These are phyloP conservation scores for Verbascum thapsus DNA, from an alignment of 257 asterid species.

Conservation along the genomic window DNA sequence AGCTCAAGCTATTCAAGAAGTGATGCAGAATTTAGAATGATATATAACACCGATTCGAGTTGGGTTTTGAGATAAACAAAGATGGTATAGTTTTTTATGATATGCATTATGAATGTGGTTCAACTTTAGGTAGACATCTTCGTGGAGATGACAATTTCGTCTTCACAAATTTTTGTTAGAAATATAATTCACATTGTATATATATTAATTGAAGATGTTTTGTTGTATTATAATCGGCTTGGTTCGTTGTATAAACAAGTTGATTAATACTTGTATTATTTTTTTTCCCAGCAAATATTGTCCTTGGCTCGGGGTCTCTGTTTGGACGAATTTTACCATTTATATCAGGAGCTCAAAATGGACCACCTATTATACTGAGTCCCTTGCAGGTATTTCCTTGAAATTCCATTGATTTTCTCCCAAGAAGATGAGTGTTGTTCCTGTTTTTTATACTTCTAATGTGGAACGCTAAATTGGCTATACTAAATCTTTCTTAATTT, in stretches of 20 bases:
- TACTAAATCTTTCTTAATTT: not conserved
- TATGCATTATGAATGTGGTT: not conserved
- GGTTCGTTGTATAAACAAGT: conserved; percentile 13
- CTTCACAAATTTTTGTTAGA: not conserved
- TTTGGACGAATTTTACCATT: conserved; percentile 82
- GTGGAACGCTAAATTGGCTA: conserved; percentile 26
- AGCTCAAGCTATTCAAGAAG: not conserved
- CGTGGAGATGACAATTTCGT: not conserved
- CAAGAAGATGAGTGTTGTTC: not conserved
- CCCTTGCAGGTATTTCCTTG: conserved; percentile 79
- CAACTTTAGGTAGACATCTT: not conserved
- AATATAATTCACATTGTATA: too few relatives aligned
- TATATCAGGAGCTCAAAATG: conserved; percentile 49
- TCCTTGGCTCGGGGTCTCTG: conserved; percentile 76
- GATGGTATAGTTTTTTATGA: too few relatives aligned
- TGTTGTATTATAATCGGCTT: not conserved
- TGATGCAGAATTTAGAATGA: not conserved
- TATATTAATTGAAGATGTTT: not conserved
- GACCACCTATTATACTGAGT: conserved; percentile 65
- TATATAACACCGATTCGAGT: not conserved
- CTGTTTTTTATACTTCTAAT: not conserved
- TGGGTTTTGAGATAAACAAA: not conserved
- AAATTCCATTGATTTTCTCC: conserved; percentile 9
- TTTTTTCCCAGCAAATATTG: conserved; percentile 63
- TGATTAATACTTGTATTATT: conserved; percentile 19